These are phyloP conservation scores for Nakazawaea sp. DNA, from an alignment of 805 yeast genomes.

Conservation along the genomic window DNA sequence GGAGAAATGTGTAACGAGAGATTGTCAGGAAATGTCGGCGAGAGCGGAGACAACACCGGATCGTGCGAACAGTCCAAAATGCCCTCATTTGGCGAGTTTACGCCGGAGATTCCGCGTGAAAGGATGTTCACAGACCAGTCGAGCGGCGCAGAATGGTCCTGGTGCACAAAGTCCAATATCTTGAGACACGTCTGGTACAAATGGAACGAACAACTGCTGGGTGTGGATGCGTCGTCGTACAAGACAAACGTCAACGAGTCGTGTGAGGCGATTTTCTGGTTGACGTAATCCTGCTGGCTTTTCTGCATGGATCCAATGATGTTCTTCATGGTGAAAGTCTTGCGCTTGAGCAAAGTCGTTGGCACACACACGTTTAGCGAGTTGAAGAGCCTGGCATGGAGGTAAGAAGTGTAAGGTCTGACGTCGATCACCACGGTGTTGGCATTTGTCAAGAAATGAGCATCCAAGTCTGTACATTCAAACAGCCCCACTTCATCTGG, in stretches of 20 bases:
- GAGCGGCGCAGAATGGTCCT: neutral
- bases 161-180: constrained; percentile 3
- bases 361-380: constrained; percentile 36
- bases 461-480: neutral
- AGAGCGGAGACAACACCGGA: constrained; percentile 4
- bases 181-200: constrained; percentile 22
- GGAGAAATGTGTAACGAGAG: constrained; percentile 5
- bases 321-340: constrained; percentile 25
- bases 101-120: constrained; percentile 5
- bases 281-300: constrained; percentile 14
- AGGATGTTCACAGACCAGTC: constrained; percentile 1
- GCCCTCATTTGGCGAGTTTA: neutral
- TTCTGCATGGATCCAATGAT: constrained; percentile 27
- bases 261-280: constrained; percentile 6
- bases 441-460: neutral
- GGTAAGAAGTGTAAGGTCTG: constrained; percentile 31
- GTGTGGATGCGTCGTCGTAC: constrained; percentile 27
- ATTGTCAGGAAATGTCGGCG: constrained; percentile 4
- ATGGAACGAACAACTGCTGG: constrained; percentile 18
- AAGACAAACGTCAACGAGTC: constrained; percentile 20
- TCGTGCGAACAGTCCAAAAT: neutral
- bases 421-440: constrained; percentile 23
- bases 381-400: constrained; percentile 22
- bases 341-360: constrained; percentile 34
- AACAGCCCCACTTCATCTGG: neutral